Conservation (phyloP, 2,329 filamentous ascomycete genomes). For the Beauveria varroae region DNA sequence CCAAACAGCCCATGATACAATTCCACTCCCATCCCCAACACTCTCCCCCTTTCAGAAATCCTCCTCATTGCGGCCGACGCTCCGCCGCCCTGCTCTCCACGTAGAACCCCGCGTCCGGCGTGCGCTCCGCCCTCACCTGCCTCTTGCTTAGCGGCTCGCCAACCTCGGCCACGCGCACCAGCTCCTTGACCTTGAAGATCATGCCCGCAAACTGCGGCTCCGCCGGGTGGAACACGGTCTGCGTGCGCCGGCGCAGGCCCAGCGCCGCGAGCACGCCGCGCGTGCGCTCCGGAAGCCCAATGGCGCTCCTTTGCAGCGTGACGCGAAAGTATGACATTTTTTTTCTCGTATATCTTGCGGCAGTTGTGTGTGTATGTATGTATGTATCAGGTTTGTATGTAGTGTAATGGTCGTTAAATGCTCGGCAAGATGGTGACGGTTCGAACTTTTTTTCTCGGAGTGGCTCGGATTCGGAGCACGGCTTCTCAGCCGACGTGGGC, state of each 20-base stretch:
- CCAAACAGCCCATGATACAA: not conserved
- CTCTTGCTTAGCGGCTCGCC: conserved; percentile 52
- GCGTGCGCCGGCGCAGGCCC: conserved; percentile 75
- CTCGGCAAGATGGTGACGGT: not conserved
- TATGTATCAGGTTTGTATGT: not conserved
- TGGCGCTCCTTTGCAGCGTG: conserved; percentile 81
- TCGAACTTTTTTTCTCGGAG: not conserved
- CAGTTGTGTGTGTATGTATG: not conserved
- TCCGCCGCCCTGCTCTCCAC: conserved; percentile 50
- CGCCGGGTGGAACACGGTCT: conserved; percentile 85
- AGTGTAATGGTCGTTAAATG: not conserved
- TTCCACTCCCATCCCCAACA: not conserved
- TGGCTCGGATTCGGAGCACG: no score
- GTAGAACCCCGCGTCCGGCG: conserved; percentile 73
- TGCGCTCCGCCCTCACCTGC: conserved; percentile 64
- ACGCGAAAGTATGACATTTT: conserved; percentile 80
- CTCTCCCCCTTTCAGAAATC: not conserved
- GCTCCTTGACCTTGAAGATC: conserved; percentile 89
- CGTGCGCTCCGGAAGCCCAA: conserved; percentile 75
- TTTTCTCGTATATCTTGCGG: conserved; percentile 6
- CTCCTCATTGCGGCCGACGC: not conserved
- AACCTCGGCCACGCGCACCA: conserved; percentile 77
- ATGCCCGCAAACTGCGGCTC: conserved; percentile 75
- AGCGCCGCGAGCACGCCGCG: conserved; percentile 77
- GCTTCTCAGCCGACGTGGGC: no score